phyloP scores from a whole-genome alignment of 805 yeast genomes.

The Torulaspora indica region DNA sequence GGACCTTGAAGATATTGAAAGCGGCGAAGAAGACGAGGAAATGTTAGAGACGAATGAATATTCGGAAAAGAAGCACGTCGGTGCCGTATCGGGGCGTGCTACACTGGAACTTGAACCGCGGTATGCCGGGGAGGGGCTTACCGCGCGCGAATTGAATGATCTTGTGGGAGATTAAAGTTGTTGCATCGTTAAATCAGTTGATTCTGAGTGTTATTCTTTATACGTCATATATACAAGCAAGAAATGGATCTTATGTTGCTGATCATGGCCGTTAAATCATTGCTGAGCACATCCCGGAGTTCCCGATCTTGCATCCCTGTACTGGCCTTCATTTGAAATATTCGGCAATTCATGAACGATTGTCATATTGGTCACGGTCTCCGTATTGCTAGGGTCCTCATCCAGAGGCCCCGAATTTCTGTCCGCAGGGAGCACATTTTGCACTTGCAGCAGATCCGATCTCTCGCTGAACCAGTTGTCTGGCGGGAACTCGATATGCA shows the following conservation, averaged over 20 bases:
- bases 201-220: slow-evolving; percentile 1
- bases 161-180: slow-evolving; percentile 14
- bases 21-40: slow-evolving; percentile 27
- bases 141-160: slow-evolving; percentile 24
- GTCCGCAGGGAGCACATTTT: slow-evolving; percentile 48
- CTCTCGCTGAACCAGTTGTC: slow-evolving; percentile 81
- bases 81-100: not conserved
- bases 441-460: slow-evolving; percentile 53
- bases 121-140: slow-evolving; percentile 28
- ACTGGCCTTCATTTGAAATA: slow-evolving; percentile 11
- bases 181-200: slow-evolving; percentile 4
- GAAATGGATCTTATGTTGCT: slow-evolving; percentile 6
- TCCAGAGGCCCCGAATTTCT: not conserved
- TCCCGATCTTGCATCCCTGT: not conserved
- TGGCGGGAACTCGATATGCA: slow-evolving; percentile 75
- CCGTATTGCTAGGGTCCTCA: slow-evolving; percentile 30
- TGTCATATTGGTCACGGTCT: slow-evolving; percentile 28
- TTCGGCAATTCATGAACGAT: slow-evolving; percentile 29
- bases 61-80: not conserved
- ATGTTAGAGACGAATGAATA: slow-evolving; percentile 3
- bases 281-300: slow-evolving; percentile 39
- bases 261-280: slow-evolving; percentile 14
- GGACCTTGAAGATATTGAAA: slow-evolving; percentile 12
- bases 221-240: slow-evolving; percentile 9
- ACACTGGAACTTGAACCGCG: slow-evolving; percentile 17